Percentiles rank a stretch among this genome's conserved stretches.
Conservation (phyloP, 306 rosid genomes). For the Malus orientalis region DNA sequence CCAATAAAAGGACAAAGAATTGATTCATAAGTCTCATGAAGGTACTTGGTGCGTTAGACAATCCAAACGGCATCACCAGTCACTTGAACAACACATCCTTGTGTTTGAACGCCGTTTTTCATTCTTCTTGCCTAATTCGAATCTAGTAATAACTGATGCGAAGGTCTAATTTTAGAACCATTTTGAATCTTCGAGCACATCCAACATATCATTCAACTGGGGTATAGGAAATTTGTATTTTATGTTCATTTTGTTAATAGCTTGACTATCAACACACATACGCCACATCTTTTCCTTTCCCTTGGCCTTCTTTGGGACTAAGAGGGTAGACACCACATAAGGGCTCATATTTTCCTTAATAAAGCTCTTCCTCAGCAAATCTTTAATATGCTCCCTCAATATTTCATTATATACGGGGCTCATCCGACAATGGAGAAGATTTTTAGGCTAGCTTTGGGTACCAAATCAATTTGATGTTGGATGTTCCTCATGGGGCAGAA, state of each 20-base stretch:
- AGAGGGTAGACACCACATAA: too few species aligned
- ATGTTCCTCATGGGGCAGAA: too few species aligned
- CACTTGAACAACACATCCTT: background rate
- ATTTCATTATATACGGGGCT: too few species aligned
- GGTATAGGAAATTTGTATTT: background rate
- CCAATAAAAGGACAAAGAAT: background rate
- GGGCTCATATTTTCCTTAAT: too few species aligned
- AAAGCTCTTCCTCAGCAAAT: too few species aligned
- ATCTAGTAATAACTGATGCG: too few species aligned
- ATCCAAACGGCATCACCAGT: background rate
- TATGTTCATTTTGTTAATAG: background rate
- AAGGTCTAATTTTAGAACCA: too few species aligned
- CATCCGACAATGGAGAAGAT: too few species aligned
- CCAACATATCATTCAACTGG: background rate
- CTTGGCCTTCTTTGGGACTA: background rate
- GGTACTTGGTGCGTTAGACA: background rate
- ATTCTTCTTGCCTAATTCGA: background rate
- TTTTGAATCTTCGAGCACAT: background rate
- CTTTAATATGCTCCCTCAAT: too few species aligned
- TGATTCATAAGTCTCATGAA: background rate
- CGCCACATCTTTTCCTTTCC: background rate
- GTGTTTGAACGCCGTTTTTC: too few species aligned
- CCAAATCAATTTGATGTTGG: too few species aligned
- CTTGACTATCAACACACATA: background rate
- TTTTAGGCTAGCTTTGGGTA: too few species aligned